Evolutionary conservation across 257 asterid species (phyloP), one percentile per base, ranked within the genome.

Genomic region (Solanum pennellii): DNA sequence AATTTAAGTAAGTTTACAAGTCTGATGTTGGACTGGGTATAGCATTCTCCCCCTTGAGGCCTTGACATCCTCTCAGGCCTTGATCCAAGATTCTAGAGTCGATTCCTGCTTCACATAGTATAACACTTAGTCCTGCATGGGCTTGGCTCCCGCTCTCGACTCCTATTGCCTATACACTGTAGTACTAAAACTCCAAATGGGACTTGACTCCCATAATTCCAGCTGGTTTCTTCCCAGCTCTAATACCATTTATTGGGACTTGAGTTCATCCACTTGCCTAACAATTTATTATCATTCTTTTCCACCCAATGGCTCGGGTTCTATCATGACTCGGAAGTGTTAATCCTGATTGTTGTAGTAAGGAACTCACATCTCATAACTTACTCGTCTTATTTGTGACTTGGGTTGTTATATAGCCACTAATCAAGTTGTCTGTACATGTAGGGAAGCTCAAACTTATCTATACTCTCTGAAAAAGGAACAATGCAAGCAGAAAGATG

Each of bases 401-500:
- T 65, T 59, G 56, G 71, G 2, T 31, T 65, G 29, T 60, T 86
- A 16, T 73, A 20, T 27, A 16, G 75, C 89, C 86, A 76, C 84
- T 84, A 71, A 86, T 79, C 31, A 66, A 73, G 49, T 25, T 76
- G 25, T 47, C 66, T 84, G 65, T 86, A 86, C 66, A 7, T 88
- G 77, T 88, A 95, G 98, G 98, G 98, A 86, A 95, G 98, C 93
- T 95, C 98, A 69, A 91, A 94, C 86, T 90, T 90, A 75, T 95
- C 98, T 1, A 52, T 90, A 66, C 90, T 95, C 52, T 92, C 98
- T 18, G 95, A 95, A 93, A 92, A 87, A 65, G 98, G 98, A 66
- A 86, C 75, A 11, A 88, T 83, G 83, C 98, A 95, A 90, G 98
- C 98, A 12, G 92, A 90, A 68, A 91, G 93, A 88, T 94, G 98